Evolutionary conservation across 345 rosid genomes (phyloP).

Genomic region (Sonneratia caseolaris): DNA sequence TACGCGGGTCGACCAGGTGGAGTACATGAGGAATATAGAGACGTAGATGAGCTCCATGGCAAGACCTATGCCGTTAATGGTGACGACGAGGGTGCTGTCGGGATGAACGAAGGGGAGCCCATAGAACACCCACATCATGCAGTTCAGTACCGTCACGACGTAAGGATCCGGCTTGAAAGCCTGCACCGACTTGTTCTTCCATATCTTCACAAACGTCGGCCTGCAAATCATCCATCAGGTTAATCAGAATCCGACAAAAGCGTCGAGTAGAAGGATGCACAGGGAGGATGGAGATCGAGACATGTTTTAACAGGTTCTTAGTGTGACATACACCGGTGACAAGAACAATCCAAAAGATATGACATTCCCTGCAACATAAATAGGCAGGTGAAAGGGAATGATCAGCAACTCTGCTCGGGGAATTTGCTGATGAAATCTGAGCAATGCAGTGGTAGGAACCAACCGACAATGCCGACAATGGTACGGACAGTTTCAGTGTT

Average conservation of each 20-base stretch:
- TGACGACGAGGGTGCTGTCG: slow-evolving; percentile 43
- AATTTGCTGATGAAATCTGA: neutral
- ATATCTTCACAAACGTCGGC: slow-evolving; percentile 47
- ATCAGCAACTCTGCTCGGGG: neutral
- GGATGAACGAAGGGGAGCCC: slow-evolving; percentile 62
- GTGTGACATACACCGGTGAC: slow-evolving; percentile 54
- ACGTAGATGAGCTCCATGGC: slow-evolving; percentile 43
- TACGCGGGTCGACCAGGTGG: slow-evolving; percentile 29
- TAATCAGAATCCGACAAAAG: too few relatives aligned
- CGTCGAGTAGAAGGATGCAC: too few relatives aligned
- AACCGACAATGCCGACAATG: slow-evolving; percentile 50
- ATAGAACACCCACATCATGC: slow-evolving; percentile 61
- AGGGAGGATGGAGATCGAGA: too few relatives aligned
- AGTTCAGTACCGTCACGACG: slow-evolving; percentile 56
- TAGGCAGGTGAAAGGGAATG: neutral
- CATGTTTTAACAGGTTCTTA: too few relatives aligned
- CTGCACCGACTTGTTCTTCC: slow-evolving; percentile 35
- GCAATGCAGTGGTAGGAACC: slow-evolving; percentile 7
- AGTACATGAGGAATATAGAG: slow-evolving; percentile 37
- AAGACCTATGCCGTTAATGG: slow-evolving; percentile 56
- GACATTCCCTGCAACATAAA: slow-evolving; percentile 44
- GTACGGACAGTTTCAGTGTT: slow-evolving; percentile 26
- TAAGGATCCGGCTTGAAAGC: slow-evolving; percentile 71
- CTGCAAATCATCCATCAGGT: slow-evolving; percentile 21
- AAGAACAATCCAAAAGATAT: slow-evolving; percentile 57